Evolutionary conservation across 1,284 basidiomycete species (phyloP), one percentile per base, ranked within the genome.

Genomic region (Ceratobasidium sp.): DNA sequence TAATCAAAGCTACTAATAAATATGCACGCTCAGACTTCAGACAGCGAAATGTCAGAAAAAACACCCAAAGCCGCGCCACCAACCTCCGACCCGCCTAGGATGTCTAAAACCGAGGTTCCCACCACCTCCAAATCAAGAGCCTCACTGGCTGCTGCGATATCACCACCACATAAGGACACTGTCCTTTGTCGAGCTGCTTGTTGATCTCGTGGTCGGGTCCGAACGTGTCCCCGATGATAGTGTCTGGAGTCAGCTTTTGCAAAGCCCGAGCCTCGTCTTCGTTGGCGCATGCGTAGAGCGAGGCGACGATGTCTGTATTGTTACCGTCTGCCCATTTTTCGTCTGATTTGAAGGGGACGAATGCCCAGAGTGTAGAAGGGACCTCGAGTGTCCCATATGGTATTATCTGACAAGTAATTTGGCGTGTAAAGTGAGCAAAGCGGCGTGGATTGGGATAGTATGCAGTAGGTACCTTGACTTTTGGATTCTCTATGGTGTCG

Each of bases 101-200:
- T 16, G 24, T 22, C n/a, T n/a, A 61, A 43, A 72, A 61, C 43
- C 51, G 24, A 49, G 68, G 68, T 19, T 72, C 68, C 68, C 68
- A 72, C 68, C 68, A 72, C 46, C 56, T 72, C 68, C 68, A 72
- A 48, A 72, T 22, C 14, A 72, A 16, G 9, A 72, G 22, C 29
- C 54, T 37, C 19, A 56, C 39, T 14, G 54, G 68, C 24, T 51
- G 41, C 11, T 43, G 39, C n/a, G 68, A 22, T 19, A 61, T 49
- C 2, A 61, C 56, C 7, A 61, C 29, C 8, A 72, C 43, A 37
- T 56, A 72, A 2, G 68, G 68, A 24, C 43, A 49, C 3, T 43
- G 24, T 13, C 48, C 68, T 13, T 61, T 24, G 22, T 72, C 68
- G 14, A 72, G 46, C 14, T 61, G 56, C 41, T 37, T 59, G 46